Evolutionary conservation across 345 rosid species (phyloP).

Genomic region (Brassica juncea): DNA sequence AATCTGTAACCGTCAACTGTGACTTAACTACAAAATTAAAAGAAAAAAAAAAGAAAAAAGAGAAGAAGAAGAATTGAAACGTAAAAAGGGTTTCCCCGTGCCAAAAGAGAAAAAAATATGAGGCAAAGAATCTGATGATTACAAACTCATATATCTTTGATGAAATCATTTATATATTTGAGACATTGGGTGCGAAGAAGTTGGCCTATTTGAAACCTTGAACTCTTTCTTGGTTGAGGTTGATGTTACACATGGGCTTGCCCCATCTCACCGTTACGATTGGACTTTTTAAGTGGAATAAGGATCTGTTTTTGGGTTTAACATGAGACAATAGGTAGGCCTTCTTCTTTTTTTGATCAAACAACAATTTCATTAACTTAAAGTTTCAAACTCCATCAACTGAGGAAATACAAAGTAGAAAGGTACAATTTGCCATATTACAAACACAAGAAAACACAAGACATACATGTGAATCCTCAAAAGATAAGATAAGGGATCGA

Average conservation of each 20-base stretch:
- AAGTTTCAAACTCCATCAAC: too few relatives aligned
- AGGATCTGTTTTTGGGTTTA: not conserved
- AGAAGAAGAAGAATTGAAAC: not conserved
- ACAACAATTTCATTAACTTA: too few relatives aligned
- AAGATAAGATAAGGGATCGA: too few relatives aligned
- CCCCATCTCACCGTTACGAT: not conserved
- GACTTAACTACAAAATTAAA: not conserved
- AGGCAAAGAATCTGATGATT: slow-evolving; percentile 5
- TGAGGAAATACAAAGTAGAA: too few relatives aligned
- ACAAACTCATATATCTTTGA: not conserved
- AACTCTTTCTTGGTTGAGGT: not conserved
- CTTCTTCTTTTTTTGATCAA: not conserved
- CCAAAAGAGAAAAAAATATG: not conserved
- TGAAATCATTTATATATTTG: not conserved
- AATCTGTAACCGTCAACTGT: slow-evolving; percentile 32
- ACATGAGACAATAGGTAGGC: not conserved
- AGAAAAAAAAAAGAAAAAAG: too few relatives aligned
- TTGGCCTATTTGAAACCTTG: not conserved
- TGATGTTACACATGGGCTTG: not conserved
- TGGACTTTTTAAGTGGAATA: not conserved
- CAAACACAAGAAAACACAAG: too few relatives aligned
- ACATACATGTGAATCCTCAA: too few relatives aligned
- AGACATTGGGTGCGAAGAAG: not conserved
- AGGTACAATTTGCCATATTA: too few relatives aligned
- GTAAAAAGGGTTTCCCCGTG: slow-evolving; percentile 30